Conservation (phyloP, 129 eudicot genomes). For the Lonicera japonica region DNA sequence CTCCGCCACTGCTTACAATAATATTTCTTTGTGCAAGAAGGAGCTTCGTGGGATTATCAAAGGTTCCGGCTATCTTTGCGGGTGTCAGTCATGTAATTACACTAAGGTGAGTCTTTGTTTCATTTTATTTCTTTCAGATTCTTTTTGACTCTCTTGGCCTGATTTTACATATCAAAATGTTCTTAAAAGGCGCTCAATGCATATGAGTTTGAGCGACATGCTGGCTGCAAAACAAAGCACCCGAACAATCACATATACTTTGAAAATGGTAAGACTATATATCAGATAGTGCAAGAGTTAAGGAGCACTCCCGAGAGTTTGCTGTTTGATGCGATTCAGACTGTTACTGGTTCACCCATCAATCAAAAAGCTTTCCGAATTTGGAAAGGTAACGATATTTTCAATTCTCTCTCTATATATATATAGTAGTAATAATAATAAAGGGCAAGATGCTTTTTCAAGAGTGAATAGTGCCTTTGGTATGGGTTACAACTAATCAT, state of each 20-base stretch:
- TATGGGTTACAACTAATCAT: too few species aligned
- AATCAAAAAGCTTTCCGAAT: conserved; percentile 78
- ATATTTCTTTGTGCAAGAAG: conserved; percentile 30
- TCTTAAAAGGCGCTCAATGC: conserved; percentile 54
- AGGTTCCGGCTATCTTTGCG: conserved; percentile 88
- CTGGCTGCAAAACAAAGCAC: conserved; percentile 86
- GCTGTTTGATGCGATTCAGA: conserved; percentile 71
- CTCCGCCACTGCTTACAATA: neutral
- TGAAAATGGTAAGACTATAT: conserved; percentile 73
- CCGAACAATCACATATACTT: conserved; percentile 87
- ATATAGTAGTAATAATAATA: too few species aligned
- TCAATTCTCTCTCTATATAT: neutral
- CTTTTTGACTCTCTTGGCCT: neutral
- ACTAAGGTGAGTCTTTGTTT: conserved; percentile 44
- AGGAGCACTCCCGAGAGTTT: conserved; percentile 57
- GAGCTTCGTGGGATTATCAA: conserved; percentile 73
- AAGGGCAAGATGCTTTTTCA: too few species aligned
- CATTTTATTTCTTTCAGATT: neutral
- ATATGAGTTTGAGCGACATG: conserved; percentile 79
- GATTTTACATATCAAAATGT: neutral
- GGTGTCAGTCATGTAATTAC: conserved; percentile 64
- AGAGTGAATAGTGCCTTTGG: too few species aligned
- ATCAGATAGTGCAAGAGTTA: conserved; percentile 80
- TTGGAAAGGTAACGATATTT: conserved; percentile 61
- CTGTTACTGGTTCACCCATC: conserved; percentile 65